Evolutionary conservation across 257 asterid genomes (phyloP).

Genomic region (Solanum sejunctum): DNA sequence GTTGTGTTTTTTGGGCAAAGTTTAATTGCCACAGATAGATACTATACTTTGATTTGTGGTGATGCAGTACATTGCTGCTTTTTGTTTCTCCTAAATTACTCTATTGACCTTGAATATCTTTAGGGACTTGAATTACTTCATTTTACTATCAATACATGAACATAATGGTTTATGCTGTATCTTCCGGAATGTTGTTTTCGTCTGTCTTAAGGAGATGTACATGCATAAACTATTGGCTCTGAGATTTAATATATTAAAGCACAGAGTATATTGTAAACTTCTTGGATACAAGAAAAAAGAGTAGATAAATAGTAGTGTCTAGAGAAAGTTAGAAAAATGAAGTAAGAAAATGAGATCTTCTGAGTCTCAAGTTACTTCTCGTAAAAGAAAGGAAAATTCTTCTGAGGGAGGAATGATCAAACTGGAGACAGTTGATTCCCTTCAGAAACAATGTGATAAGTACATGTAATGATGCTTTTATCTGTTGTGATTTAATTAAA

Average conservation of each 20-base stretch:
- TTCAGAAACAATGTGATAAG: neutral
- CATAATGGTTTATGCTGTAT: too few relatives aligned
- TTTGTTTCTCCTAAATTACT: too few relatives aligned
- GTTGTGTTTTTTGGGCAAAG: constrained; percentile 1
- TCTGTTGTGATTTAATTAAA: neutral
- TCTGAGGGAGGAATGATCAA: neutral
- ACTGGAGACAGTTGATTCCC: neutral
- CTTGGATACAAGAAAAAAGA: neutral
- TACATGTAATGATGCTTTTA: neutral
- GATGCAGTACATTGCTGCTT: too few relatives aligned
- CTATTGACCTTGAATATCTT: too few relatives aligned
- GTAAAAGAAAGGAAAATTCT: neutral
- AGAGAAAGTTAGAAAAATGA: neutral
- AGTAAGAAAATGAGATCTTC: neutral
- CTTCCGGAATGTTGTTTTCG: neutral
- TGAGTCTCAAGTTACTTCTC: neutral
- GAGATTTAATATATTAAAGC: neutral
- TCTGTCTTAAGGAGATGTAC: neutral
- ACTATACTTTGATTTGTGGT: neutral
- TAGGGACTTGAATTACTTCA: too few relatives aligned
- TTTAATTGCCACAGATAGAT: constrained; percentile 3
- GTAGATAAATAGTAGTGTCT: neutral
- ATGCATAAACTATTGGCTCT: neutral
- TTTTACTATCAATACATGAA: too few relatives aligned
- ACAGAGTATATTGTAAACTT: neutral